Evolutionary conservation across 495 filamentous ascomycete species (phyloP).

Genomic region (Podospora anserina): DNA sequence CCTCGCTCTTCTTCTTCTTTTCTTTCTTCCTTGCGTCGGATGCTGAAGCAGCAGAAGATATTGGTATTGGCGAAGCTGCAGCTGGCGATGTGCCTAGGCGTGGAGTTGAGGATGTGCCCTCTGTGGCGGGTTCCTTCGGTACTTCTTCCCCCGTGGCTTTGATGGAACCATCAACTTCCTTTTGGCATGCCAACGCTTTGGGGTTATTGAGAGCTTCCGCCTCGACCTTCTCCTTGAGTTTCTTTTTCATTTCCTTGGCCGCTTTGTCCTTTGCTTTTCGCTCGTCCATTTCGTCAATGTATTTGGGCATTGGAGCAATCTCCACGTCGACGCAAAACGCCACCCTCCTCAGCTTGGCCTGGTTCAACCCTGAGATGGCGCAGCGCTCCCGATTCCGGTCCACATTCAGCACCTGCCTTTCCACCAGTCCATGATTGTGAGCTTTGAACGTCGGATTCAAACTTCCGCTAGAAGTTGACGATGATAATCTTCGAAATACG

Average conservation of each 20-base stretch:
- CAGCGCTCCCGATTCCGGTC: constrained; percentile 77
- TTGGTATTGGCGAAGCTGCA: constrained; percentile 7
- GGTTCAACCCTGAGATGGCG: constrained; percentile 72
- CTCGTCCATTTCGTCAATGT: constrained; percentile 41
- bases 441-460: constrained; percentile 36
- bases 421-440: constrained; percentile 60
- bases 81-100: not conserved
- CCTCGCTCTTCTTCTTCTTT: constrained; percentile 88
- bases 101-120: constrained; percentile 3
- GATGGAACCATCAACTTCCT: constrained; percentile 7
- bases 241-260: constrained; percentile 61
- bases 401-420: constrained; percentile 79
- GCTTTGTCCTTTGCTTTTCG: constrained; percentile 38
- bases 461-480: constrained; percentile 51
- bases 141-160: constrained; percentile 44
- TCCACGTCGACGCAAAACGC: constrained; percentile 97
- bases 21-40: constrained; percentile 63
- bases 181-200: constrained; percentile 33
- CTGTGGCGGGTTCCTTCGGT: constrained; percentile 34
- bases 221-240: constrained; percentile 64
- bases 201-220: constrained; percentile 64
- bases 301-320: constrained; percentile 66
- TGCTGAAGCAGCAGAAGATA: constrained; percentile 19
- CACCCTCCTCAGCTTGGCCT: constrained; percentile 76
- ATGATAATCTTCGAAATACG: constrained; percentile 76